Conservation (phyloP, 2,329 filamentous ascomycete genomes). For the Sporothrix globosa region DNA sequence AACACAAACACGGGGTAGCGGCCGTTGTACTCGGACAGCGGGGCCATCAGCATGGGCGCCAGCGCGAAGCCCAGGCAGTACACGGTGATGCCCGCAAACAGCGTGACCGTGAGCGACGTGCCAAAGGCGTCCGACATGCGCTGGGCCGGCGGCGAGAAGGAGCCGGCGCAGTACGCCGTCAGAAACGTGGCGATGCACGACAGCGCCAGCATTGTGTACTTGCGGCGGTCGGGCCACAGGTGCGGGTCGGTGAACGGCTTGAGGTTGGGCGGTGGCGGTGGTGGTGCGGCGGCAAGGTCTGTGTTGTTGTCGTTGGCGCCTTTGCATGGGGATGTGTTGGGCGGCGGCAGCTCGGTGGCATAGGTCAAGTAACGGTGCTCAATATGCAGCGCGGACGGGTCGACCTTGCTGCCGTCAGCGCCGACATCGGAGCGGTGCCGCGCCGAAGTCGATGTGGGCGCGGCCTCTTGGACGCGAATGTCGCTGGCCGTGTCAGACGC, state of each 20-base stretch:
- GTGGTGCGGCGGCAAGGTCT: conserved; percentile 42
- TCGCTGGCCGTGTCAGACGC: conserved; percentile 26
- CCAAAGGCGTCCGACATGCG: conserved; percentile 69
- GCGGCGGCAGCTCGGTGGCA: conserved; percentile 45
- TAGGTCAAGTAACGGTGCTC: conserved; percentile 50
- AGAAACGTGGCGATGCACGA: conserved; percentile 76
- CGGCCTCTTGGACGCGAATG: neutral
- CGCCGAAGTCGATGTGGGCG: neutral
- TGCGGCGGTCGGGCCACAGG: conserved; percentile 70
- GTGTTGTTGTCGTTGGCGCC: conserved; percentile 29
- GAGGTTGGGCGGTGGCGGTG: conserved; percentile 61
- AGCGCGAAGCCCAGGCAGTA: conserved; percentile 82
- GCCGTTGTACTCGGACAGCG: conserved; percentile 86
- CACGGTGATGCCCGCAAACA: conserved; percentile 69
- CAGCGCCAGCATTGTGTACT: conserved; percentile 70
- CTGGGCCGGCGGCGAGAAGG: conserved; percentile 70
- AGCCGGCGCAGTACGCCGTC: conserved; percentile 79
- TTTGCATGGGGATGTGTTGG: conserved; percentile 28
- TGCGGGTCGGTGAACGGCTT: conserved; percentile 70
- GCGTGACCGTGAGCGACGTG: conserved; percentile 67
- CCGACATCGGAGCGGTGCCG: neutral
- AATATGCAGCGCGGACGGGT: conserved; percentile 39
- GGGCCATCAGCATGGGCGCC: conserved; percentile 85
- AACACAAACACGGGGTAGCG: conserved; percentile 79
- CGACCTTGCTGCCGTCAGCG: neutral